phyloP scores from a whole-genome alignment of 2,329 filamentous ascomycete genomes.

The Paraconiothyrium sp. region DNA sequence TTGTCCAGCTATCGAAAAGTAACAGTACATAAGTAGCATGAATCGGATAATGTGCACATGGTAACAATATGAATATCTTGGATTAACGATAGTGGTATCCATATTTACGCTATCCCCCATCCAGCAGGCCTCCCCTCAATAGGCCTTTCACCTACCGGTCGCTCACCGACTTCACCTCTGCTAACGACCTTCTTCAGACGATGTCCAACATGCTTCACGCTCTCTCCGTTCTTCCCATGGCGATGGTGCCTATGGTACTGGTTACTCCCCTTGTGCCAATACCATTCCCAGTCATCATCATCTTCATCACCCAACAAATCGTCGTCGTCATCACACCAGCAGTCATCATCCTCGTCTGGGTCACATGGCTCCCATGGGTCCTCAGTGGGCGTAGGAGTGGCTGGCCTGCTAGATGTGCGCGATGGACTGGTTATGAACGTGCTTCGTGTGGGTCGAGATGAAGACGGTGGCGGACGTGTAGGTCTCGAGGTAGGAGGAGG shows the following conservation, averaged over 20 bases:
- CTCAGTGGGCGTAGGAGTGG: conserved; percentile 7
- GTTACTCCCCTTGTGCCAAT: conserved; percentile 3
- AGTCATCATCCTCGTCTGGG: conserved; percentile 15
- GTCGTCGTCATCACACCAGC: conserved; percentile 13
- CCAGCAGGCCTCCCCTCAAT: not conserved
- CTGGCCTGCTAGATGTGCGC: not conserved
- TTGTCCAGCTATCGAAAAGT: too few species aligned
- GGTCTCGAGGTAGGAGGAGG: conserved; percentile 1
- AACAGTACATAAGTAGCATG: not conserved
- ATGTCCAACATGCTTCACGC: conserved; percentile 3
- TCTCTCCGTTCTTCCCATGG: not conserved
- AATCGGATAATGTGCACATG: not conserved
- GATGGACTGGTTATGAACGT: conserved; percentile 11
- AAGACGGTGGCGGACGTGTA: not conserved
- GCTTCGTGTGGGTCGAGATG: conserved; percentile 4
- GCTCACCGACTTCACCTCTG: not conserved
- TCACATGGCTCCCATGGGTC: conserved; percentile 13
- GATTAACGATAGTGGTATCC: not conserved
- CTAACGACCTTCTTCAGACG: conserved; percentile 1
- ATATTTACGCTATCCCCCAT: not conserved
- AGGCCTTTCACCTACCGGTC: not conserved
- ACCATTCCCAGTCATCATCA: conserved; percentile 11
- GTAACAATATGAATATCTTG: not conserved
- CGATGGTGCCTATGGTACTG: conserved; percentile 5
- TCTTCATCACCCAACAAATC: conserved; percentile 9